These are phyloP conservation scores for Fusarium armeniacum DNA, from an alignment of 2,329 filamentous ascomycete species.

Conservation along the genomic window DNA sequence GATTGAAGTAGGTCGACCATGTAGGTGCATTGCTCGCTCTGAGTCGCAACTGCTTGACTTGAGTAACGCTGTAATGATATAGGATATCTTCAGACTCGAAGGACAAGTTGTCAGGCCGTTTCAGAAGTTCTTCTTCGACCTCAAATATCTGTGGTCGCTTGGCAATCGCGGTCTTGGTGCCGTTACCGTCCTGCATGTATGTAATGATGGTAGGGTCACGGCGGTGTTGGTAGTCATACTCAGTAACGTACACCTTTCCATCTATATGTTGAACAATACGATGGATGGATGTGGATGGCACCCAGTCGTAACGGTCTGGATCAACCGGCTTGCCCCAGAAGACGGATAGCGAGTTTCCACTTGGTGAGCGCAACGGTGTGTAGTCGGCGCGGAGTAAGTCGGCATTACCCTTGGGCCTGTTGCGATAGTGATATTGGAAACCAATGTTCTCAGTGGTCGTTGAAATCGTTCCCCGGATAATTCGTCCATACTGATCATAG, in stretches of 20 bases:
- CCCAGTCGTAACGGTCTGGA: constrained; percentile 37
- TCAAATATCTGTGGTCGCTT: constrained; percentile 9
- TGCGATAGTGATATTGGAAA: constrained; percentile 38
- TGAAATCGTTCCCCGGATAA: constrained; percentile 23
- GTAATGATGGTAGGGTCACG: constrained; percentile 32
- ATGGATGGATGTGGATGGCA: constrained; percentile 31
- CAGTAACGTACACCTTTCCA: constrained; percentile 24
- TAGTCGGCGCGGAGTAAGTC: constrained; percentile 37
- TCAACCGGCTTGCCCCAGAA: constrained; percentile 42
- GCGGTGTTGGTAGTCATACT: constrained; percentile 40
- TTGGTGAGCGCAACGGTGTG: constrained; percentile 1
- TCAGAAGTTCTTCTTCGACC: not conserved
- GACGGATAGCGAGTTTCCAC: constrained; percentile 27
- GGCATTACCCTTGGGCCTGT: constrained; percentile 27
- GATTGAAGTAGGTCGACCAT: not conserved
- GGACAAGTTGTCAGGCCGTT: not conserved
- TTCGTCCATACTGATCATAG: constrained; percentile 39
- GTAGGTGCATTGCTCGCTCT: constrained; percentile 1
- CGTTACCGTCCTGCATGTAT: constrained; percentile 18
- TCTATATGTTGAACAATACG: constrained; percentile 28
- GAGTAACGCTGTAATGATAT: not conserved
- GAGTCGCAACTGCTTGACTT: not conserved
- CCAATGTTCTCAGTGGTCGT: constrained; percentile 7
- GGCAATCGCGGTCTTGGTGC: constrained; percentile 25
- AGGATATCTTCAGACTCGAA: constrained; percentile 10